These are phyloP conservation scores for Monosporascus sp. DNA, from an alignment of 2,329 filamentous ascomycete genomes.

Conservation along the genomic window DNA sequence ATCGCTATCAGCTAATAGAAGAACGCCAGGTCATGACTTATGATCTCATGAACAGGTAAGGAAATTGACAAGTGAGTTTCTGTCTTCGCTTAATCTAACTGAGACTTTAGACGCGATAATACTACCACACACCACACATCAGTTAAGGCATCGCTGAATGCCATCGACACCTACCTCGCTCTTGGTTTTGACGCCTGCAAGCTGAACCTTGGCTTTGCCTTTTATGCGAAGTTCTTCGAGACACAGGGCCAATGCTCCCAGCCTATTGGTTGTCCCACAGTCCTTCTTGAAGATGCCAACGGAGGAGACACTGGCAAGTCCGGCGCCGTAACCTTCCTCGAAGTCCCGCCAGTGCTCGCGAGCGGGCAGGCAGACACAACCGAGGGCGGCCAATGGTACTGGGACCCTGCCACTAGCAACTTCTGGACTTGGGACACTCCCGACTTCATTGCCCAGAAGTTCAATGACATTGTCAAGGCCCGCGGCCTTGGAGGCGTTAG, in stretches of 20 bases:
- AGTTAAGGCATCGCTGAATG: constrained; percentile 47
- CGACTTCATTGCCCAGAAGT: constrained; percentile 55
- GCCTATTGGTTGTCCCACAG: constrained; percentile 50
- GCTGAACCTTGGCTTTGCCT: constrained; percentile 60
- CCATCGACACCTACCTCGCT: constrained; percentile 54
- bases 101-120: constrained; percentile 42
- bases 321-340: constrained; percentile 48
- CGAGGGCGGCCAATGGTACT: constrained; percentile 63
- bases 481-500: constrained; percentile 60
- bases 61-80: background rate
- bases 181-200: constrained; percentile 46
- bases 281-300: constrained; percentile 44
- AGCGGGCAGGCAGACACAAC: constrained; percentile 50
- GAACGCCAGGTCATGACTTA: constrained; percentile 48
- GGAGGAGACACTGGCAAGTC: constrained; percentile 46
- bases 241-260: constrained; percentile 32
- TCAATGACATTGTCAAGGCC: constrained; percentile 50
- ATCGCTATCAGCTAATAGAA: constrained; percentile 11
- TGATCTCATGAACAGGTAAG: constrained; percentile 58
- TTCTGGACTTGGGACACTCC: constrained; percentile 74
- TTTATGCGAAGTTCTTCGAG: constrained; percentile 61
- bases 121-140: constrained; percentile 60
- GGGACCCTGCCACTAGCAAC: constrained; percentile 50
- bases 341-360: constrained; percentile 13
- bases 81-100: background rate